Evolutionary conservation across 192 early-diverging fungal genomes (phyloP).

Genomic region (Phycomyces nitens): DNA sequence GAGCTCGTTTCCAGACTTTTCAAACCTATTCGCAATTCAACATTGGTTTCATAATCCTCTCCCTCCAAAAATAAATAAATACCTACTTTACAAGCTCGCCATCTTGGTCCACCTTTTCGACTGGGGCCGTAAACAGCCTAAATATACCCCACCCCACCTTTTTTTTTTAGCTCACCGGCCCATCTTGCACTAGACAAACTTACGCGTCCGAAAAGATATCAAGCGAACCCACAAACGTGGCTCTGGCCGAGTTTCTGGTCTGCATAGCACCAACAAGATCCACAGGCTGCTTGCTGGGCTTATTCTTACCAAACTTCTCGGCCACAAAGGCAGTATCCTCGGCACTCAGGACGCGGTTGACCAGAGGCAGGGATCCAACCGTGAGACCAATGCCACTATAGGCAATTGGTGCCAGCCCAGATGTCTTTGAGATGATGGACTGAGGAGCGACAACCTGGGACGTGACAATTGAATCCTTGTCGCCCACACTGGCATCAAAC

Average conservation of each 20-base stretch:
- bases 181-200: too few species aligned
- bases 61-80: not conserved
- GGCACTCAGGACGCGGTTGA: conserved; percentile 54
- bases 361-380: conserved; percentile 60
- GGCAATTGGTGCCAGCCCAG: conserved; percentile 49
- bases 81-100: conserved; percentile 6
- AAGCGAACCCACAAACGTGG: conserved; percentile 76
- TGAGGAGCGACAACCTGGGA: conserved; percentile 38
- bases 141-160: too few species aligned
- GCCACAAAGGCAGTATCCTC: conserved; percentile 66
- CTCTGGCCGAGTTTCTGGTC: conserved; percentile 83
- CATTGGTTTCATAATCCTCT: not conserved
- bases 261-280: conserved; percentile 84
- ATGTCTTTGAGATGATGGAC: conserved; percentile 39
- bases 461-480: conserved; percentile 43
- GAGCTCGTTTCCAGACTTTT: conserved; percentile 60
- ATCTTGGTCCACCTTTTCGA: conserved; percentile 2
- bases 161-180: too few species aligned
- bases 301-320: conserved; percentile 41
- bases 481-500: conserved; percentile 66
- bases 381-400: conserved; percentile 80
- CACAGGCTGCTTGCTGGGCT: conserved; percentile 41
- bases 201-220: conserved; percentile 81
- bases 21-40: conserved; percentile 9
- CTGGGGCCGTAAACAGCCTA: conserved; percentile 16